Evolutionary conservation across 768 basidiomycete species (phyloP).

Genomic region (Kwoniella heveanensis): DNA sequence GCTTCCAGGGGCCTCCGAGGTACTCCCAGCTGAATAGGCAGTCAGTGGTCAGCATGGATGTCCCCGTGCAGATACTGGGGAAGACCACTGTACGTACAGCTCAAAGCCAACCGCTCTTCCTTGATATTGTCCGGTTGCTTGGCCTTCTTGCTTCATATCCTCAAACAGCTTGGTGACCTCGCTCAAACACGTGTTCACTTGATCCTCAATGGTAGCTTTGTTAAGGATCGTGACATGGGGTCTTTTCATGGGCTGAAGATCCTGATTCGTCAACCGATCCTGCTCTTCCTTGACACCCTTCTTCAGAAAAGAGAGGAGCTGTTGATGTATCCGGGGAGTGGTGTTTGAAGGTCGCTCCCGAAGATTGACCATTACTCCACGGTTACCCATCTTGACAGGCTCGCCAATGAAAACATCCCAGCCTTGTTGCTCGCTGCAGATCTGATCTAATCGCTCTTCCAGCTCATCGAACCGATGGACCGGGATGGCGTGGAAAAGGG

Average conservation of each 20-base stretch:
- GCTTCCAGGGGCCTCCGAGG: constrained; percentile 44
- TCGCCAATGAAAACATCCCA: constrained; percentile 44
- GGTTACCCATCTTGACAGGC: constrained; percentile 41
- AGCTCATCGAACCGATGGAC: constrained; percentile 33
- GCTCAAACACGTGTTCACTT: constrained; percentile 39
- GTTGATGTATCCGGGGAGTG: constrained; percentile 30
- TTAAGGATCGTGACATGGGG: constrained; percentile 48
- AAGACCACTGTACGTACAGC: too few species aligned
- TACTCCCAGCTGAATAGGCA: constrained; percentile 40
- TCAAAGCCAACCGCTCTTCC: constrained; percentile 44
- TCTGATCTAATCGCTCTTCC: constrained; percentile 24
- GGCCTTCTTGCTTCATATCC: constrained; percentile 28
- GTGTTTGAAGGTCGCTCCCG: constrained; percentile 36
- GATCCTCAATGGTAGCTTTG: constrained; percentile 41
- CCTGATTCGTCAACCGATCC: constrained; percentile 43
- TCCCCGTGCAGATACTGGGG: too few species aligned
- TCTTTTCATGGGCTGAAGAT: constrained; percentile 30
- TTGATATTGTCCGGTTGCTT: constrained; percentile 30
- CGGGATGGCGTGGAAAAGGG: constrained; percentile 46
- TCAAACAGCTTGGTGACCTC: constrained; percentile 40
- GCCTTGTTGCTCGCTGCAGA: constrained; percentile 23
- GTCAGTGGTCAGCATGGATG: too few species aligned
- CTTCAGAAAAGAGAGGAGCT: constrained; percentile 28
- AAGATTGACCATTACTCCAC: constrained; percentile 37
- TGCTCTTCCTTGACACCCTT: constrained; percentile 21